Base-by-base conservation (phyloP, 2,329 filamentous ascomycete species). In the Pseudomassariella vexata region DNA sequence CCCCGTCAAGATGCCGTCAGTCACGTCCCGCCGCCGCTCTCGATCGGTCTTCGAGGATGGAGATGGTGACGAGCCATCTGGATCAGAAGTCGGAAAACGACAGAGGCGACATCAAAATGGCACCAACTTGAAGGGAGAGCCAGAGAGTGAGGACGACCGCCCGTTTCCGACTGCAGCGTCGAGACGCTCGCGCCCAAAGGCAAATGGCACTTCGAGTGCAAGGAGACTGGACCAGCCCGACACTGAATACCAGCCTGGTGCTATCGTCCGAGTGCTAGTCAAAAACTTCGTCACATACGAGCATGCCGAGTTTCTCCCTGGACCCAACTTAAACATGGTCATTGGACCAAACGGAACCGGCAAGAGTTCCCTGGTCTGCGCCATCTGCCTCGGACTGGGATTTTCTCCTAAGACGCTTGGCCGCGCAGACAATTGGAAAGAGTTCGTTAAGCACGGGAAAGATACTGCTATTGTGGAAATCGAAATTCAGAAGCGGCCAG, bases 341-440 rank as follows among this genome's bases (percentile, higher is more conserved):
- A 95, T 98, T 46, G 92, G 92, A 0, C 92, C 92, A n/a, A 98
- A 98, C 50, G 92, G 92, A 20, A 96, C 92, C 0, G 92, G 92
- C 34, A 98, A 98, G 62, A 96, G 90, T 60, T 95, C 92, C 0
- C 70, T 98, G 17, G 90, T 98, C 25, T 98, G 92, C 60, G 92
- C 92, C 26, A 94, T 98, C 45, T 96, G 92, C 52, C 63, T 98
- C 10, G 92, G 92, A 3, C 65, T 98, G 17, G 92, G 92, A 28
- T 95, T 83, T 68, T 75, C 78, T 19, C 79, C 89, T 16, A 76
- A 82, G 58, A 77, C 89, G 48, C 72, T 98, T 11, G 92, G 90
- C 11, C 81, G 92, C 39, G 88, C 89, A 6, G 88, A 84, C 48
- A 79, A 87, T 10, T 67, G 90, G 37, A 81, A 82, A 34, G 89